phyloP scores from a whole-genome alignment of 441 rosid genomes.

The Pelargonium cotyledonis region DNA sequence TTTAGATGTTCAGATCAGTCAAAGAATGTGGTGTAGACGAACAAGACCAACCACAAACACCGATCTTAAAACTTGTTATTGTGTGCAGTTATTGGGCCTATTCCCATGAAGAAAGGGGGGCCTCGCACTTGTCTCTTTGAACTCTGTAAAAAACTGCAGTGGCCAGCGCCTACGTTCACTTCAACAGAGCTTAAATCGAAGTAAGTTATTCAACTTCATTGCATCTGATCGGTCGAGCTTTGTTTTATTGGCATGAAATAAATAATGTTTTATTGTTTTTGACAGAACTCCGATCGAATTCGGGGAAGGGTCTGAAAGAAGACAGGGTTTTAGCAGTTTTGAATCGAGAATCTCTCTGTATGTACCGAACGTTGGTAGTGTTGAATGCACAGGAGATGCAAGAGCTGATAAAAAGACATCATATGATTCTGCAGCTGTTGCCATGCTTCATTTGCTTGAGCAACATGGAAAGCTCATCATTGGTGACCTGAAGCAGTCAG shows the following conservation, averaged over 20 bases:
- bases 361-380: slow-evolving; percentile 40
- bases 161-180: slow-evolving; percentile 63
- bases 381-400: slow-evolving; percentile 51
- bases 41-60: too few species aligned
- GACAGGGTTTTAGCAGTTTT: slow-evolving; percentile 47
- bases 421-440: slow-evolving; percentile 66
- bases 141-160: slow-evolving; percentile 60
- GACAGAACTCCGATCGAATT: slow-evolving; percentile 48
- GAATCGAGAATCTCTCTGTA: slow-evolving; percentile 43
- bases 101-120: slow-evolving; percentile 69
- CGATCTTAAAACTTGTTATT: not conserved
- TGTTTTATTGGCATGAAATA: too few species aligned
- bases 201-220: slow-evolving; percentile 22
- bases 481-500: slow-evolving; percentile 60
- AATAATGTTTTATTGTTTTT: too few species aligned
- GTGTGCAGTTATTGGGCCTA: slow-evolving; percentile 36
- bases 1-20: not conserved
- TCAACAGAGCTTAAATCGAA: slow-evolving; percentile 50
- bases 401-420: slow-evolving; percentile 86
- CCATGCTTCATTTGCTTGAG: slow-evolving; percentile 54
- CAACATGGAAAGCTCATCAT: slow-evolving; percentile 44
- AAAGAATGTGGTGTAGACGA: not conserved
- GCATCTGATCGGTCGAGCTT: too few species aligned
- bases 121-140: slow-evolving; percentile 59
- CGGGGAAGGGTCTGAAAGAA: slow-evolving; percentile 36